Evolutionary conservation across 78 protist species (phyloP).

Genomic region (Creolimax fragrantissima): DNA sequence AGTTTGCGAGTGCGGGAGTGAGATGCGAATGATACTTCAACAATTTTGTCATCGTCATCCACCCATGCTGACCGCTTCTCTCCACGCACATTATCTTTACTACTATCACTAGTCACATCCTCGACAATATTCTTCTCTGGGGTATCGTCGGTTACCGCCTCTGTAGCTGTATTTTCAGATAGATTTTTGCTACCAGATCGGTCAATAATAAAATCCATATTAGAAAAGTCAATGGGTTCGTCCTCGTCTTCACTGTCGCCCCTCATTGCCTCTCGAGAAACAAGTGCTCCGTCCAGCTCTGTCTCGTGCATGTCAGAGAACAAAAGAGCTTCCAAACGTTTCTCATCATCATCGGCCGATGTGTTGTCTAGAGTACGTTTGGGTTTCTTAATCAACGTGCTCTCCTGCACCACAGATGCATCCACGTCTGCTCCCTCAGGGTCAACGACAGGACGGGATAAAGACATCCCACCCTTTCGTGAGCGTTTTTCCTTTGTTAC

Average conservation of each 20-base stretch:
- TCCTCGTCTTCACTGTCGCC: neutral
- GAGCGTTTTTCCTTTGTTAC: neutral
- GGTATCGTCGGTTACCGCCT: neutral
- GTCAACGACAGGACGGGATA: neutral
- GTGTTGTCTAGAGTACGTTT: neutral
- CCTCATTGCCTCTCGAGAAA: neutral
- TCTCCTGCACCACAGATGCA: neutral
- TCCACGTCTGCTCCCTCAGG: neutral
- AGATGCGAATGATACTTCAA: neutral
- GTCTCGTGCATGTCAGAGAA: neutral
- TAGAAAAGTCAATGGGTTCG: neutral
- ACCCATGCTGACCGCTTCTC: constrained; percentile 10
- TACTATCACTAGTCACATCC: neutral
- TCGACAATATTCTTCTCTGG: neutral
- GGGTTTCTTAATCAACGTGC: neutral
- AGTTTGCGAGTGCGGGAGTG: constrained; percentile 14
- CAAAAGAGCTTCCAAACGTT: neutral
- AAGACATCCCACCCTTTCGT: neutral
- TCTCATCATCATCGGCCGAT: neutral
- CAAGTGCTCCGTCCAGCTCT: neutral
- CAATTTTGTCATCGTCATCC: neutral
- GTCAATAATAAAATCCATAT: neutral
- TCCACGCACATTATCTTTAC: neutral
- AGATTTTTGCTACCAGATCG: neutral
- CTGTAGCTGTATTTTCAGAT: neutral